A percentile compares a stretch with the other conserved stretches of the same genome.
These are phyloP conservation scores for Didymella sp. DNA, from an alignment of 2,329 filamentous ascomycete genomes.

Conservation along the genomic window DNA sequence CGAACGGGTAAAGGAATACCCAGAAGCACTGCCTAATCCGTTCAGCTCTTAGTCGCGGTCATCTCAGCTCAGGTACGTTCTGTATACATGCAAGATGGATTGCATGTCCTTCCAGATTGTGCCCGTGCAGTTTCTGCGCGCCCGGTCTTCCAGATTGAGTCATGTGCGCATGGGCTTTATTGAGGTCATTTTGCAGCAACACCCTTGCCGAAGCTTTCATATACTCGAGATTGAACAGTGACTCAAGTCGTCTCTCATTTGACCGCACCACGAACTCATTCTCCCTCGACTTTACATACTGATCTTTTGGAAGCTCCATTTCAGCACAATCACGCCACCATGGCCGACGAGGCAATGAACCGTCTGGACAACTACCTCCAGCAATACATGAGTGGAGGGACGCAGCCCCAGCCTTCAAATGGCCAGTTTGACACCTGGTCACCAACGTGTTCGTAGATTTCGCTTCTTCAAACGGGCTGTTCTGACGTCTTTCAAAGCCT, in stretches of 20 bases:
- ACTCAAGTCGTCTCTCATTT: constrained; percentile 19
- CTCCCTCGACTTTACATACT: background rate
- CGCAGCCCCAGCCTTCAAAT: constrained; percentile 12
- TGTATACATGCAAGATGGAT: background rate
- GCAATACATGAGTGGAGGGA: constrained; percentile 16
- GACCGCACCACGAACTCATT: background rate
- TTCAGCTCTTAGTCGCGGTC: background rate
- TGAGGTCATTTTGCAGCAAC: constrained; percentile 28
- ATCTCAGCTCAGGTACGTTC: constrained; percentile 7
- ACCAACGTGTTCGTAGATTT: constrained; percentile 46
- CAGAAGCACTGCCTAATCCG: background rate
- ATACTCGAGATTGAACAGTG: constrained; percentile 23
- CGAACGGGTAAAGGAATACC: background rate
- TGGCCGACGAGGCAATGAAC: constrained; percentile 22
- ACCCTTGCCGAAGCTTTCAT: constrained; percentile 30
- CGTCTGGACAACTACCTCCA: constrained; percentile 23
- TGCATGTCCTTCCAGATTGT: background rate
- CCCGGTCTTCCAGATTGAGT: constrained; percentile 25
- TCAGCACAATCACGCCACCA: constrained; percentile 1
- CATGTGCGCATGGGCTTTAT: constrained; percentile 30
- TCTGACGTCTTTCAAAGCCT: constrained; percentile 59
- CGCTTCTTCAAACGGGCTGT: background rate
- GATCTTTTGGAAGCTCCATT: background rate
- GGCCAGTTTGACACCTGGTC: constrained; percentile 43
- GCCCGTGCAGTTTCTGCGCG: background rate